Base-by-base conservation (phyloP, 1,284 basidiomycete species). In the Papiliotrema flavescens region DNA sequence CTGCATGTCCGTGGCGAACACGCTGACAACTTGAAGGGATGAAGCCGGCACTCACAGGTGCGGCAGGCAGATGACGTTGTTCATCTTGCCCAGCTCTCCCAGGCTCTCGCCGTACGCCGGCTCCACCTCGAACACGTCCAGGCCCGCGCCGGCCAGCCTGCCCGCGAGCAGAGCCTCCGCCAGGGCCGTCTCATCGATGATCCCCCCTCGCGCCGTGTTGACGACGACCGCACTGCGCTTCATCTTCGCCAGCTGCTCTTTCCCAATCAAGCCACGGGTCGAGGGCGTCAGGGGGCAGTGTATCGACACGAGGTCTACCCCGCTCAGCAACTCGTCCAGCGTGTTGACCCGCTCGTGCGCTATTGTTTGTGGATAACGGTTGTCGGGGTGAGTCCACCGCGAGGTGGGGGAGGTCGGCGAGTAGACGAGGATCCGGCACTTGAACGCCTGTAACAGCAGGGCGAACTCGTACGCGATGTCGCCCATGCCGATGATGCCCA, bases 121-220 rank as follows among this genome's bases (percentile, higher is more conserved):
- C 50, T 76, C 75, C 28, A 55, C 68, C 49, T 76, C 77, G 46
- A 78, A 76, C 2, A 82, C 81, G 56, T 82, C 81, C 6, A 82
- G 58, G 0, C 78, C 81, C 0, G 80, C 80, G 5, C 81, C 80
- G 1, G 71, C 78, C n/a, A 83, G 65, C 26, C 53, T 46, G 2
- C 75, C 74, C 3, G 51, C 49, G 17, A 64, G 59, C 6, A 82
- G 58, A 0, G 79, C 79, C 7, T 62, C 53, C 13, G 72, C 77
- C 22, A 82, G 66, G 1, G 80, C 80, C 0, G 56, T 60, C 57
- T 80, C 78, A 49, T 80, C 74, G n/a, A 80, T 65, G 13, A 80
- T 72, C 4, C 73, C 76, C 0, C 80, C 80, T 24, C 80, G 64
- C 0, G 78, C 74, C 1, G 78, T 79, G 64, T 82, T 82, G 64